These are phyloP conservation scores for Lonicera japonica DNA, from an alignment of 129 eudicot genomes.

Conservation along the genomic window DNA sequence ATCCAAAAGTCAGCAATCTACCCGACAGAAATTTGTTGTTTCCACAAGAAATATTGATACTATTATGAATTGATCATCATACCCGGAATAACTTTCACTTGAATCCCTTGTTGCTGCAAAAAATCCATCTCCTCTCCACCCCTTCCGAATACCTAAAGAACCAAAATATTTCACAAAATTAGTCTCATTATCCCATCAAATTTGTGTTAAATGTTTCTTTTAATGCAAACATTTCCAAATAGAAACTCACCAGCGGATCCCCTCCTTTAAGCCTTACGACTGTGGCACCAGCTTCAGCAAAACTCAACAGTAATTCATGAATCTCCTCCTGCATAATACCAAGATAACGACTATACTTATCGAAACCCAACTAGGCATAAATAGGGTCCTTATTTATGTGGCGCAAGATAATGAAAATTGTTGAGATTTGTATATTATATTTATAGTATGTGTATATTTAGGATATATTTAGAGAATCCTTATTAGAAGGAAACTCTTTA, in stretches of 20 bases:
- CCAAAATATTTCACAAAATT: not conserved
- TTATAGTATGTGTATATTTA: too few relatives aligned
- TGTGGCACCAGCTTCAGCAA: constrained; percentile 91
- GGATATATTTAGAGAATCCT: too few relatives aligned
- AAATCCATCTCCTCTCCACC: constrained; percentile 99
- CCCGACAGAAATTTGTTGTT: too few relatives aligned
- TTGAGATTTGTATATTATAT: too few relatives aligned
- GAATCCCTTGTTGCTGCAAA: constrained; percentile 84
- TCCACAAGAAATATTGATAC: too few relatives aligned
- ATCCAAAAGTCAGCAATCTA: too few relatives aligned
- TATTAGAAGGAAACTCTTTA: too few relatives aligned
- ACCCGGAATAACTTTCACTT: constrained; percentile 95
- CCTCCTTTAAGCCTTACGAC: constrained; percentile 98
- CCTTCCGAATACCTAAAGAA: constrained; percentile 79
- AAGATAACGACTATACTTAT: not conserved
- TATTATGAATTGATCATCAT: not conserved
- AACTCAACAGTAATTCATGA: constrained; percentile 81
- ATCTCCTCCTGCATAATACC: constrained; percentile 68
- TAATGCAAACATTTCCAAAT: not conserved
- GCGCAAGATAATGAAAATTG: too few relatives aligned
- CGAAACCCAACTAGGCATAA: too few relatives aligned
- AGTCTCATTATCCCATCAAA: not conserved
- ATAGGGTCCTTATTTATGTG: too few relatives aligned
- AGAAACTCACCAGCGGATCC: constrained; percentile 74
- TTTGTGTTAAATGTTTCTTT: not conserved